Evolutionary conservation across 148 eudicot species (phyloP), one percentile per base, ranked within the genome.

Genomic region (Rhododendron henanense): DNA sequence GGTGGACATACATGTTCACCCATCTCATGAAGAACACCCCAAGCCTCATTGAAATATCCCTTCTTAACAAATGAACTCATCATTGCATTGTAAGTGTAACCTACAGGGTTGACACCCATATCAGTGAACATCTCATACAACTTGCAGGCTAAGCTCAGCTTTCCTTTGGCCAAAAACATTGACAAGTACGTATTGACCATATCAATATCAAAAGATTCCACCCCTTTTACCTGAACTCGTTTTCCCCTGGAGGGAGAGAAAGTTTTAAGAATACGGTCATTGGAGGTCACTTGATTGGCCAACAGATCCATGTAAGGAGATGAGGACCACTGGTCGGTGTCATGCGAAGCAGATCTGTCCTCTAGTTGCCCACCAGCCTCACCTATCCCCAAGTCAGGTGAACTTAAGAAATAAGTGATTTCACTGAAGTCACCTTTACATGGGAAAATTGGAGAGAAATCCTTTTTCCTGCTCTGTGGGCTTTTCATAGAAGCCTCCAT

Each of bases 151-250:
- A 94, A 37, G 59, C 96, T 96, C 53, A 93, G 69, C 85, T 93
- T 90, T 45, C 98, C 98, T 87, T 94, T 94, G 47, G 98, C 90
- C 85, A 96, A 86, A 85, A 93, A 96, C 74, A 96, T 90, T 63
- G 97, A 95, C 87, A 95, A 87, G 88, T 93, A 96, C 10, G 98
- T 96, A 83, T 96, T 96, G 71, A 94, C 92, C 96, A 94, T 94
- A 86, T 93, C 93, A 61, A 90, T 85, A 84, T 96, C 96, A 84
- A 96, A 94, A 55, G 96, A 92, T 82, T 84, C 90, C 50, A 82
- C 80, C 71, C 91, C 90, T 87, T 93, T 90, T 45, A 83, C 91
- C 75, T 89, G 90, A 77, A 94, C 93, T 25, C 98, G 88, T 84
- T 86, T 90, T 59, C 95, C 98, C 86, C 90, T 91, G 44, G 91